phyloP scores from a whole-genome alignment of 345 rosid genomes.

The Salix viminalis region DNA sequence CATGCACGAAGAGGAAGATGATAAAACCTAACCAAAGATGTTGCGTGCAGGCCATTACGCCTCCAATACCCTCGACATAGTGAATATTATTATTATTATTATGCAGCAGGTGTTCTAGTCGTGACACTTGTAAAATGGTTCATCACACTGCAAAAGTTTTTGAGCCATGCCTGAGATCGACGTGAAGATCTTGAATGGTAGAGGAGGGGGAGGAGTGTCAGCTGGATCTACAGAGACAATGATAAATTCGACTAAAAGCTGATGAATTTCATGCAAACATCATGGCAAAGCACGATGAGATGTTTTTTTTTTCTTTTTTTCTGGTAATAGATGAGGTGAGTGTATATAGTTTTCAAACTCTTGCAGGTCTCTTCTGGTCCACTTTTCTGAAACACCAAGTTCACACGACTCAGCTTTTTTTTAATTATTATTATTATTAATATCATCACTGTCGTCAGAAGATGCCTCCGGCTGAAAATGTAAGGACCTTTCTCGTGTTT shows the following conservation, averaged over 20 bases:
- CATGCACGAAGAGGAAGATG: too few species aligned
- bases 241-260: slow-evolving; percentile 6
- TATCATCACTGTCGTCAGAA: not conserved
- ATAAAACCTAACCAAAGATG: too few species aligned
- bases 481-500: slow-evolving; percentile 14
- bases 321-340: too few species aligned
- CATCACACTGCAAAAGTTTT: too few species aligned
- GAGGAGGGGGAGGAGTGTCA: slow-evolving; percentile 4
- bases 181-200: not conserved
- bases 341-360: slow-evolving; percentile 16
- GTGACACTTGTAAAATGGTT: too few species aligned
- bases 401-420: not conserved
- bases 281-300: slow-evolving; percentile 38
- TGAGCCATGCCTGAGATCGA: not conserved
- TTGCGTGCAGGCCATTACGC: too few species aligned
- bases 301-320: not conserved
- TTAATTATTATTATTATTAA: too few species aligned
- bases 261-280: slow-evolving; percentile 39
- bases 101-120: too few species aligned
- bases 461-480: slow-evolving; percentile 25
- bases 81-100: too few species aligned
- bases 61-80: too few species aligned
- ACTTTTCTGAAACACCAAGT: slow-evolving; percentile 16
- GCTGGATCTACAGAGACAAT: slow-evolving; percentile 7
- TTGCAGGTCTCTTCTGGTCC: slow-evolving; percentile 8